Conservation (phyloP, 768 basidiomycete genomes). For the Russula earlei region DNA sequence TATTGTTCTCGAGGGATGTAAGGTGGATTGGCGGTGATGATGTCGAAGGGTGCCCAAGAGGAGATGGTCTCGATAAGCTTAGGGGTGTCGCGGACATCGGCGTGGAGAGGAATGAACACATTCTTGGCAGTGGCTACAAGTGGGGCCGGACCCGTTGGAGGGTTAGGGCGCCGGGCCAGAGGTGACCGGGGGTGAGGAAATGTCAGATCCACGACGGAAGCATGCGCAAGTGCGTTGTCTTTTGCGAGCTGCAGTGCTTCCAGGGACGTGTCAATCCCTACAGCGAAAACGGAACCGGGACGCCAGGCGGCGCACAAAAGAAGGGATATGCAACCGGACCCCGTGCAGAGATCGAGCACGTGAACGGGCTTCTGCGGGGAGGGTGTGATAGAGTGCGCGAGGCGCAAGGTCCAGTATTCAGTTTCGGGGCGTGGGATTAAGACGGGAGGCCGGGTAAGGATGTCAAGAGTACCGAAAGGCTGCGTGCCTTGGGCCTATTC, state of each 20-base stretch:
- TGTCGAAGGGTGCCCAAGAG: slow-evolving; percentile 45
- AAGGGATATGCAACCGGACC: slow-evolving; percentile 85
- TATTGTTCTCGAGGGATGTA: slow-evolving; percentile 72
- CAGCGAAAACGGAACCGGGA: slow-evolving; percentile 41
- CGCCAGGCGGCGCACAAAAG: slow-evolving; percentile 64
- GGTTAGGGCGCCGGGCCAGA: background rate
- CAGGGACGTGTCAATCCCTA: slow-evolving; percentile 60
- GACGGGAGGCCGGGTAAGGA: slow-evolving; percentile 65
- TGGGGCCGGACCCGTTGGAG: background rate
- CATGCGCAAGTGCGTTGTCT: slow-evolving; percentile 33
- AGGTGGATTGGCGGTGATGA: slow-evolving; percentile 79
- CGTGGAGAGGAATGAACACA: slow-evolving; percentile 30
- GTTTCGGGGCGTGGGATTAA: slow-evolving; percentile 96
- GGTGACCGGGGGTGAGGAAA: background rate
- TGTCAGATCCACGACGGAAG: slow-evolving; percentile 6
- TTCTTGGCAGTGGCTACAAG: background rate
- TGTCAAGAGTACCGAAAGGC: slow-evolving; percentile 77
- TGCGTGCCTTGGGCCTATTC: slow-evolving; percentile 53
- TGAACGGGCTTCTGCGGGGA: slow-evolving; percentile 25
- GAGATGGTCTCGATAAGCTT: slow-evolving; percentile 17
- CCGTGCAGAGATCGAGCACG: slow-evolving; percentile 87
- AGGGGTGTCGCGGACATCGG: slow-evolving; percentile 32
- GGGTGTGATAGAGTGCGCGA: slow-evolving; percentile 41
- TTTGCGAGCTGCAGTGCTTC: slow-evolving; percentile 43
- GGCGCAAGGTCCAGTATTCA: slow-evolving; percentile 65